Percentiles rank a stretch among this genome's conserved stretches.
Evolutionary conservation across 2,329 filamentous ascomycete genomes (phyloP).

Genomic region (Colletotrichum sp.): DNA sequence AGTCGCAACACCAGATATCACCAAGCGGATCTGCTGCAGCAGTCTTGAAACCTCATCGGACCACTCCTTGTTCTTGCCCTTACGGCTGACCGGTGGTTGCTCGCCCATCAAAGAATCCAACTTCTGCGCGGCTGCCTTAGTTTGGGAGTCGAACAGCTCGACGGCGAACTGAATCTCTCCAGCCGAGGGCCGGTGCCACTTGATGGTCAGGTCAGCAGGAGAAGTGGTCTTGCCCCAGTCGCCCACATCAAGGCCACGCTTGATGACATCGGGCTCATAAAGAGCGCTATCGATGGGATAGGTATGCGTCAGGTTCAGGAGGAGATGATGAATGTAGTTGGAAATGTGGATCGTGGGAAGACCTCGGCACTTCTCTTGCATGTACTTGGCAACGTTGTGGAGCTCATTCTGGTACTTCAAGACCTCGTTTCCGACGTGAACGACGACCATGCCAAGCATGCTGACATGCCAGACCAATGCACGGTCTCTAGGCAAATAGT

Average conservation of each 20-base stretch:
- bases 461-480: slow-evolving; percentile 96
- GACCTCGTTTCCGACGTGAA: slow-evolving; percentile 91
- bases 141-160: slow-evolving; percentile 86
- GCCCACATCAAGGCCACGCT: slow-evolving; percentile 72
- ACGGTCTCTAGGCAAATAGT: slow-evolving; percentile 90
- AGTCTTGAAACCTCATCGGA: slow-evolving; percentile 95
- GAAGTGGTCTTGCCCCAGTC: slow-evolving; percentile 87
- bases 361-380: slow-evolving; percentile 95
- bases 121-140: slow-evolving; percentile 75
- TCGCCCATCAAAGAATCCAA: slow-evolving; percentile 82
- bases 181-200: slow-evolving; percentile 85
- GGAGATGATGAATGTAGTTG: slow-evolving; percentile 95
- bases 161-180: slow-evolving; percentile 89
- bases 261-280: slow-evolving; percentile 79
- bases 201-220: slow-evolving; percentile 78
- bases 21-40: slow-evolving; percentile 84
- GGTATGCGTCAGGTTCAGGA: slow-evolving; percentile 92
- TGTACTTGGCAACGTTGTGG: slow-evolving; percentile 89
- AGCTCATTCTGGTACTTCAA: slow-evolving; percentile 88
- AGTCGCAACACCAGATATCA: slow-evolving; percentile 87
- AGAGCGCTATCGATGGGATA: slow-evolving; percentile 90
- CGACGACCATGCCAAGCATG: slow-evolving; percentile 97
- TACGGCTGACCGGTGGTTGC: slow-evolving; percentile 81
- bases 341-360: slow-evolving; percentile 95
- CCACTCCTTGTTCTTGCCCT: slow-evolving; percentile 98